Conservation (phyloP, 2,329 filamentous ascomycete genomes). For the Aschersonia sp. region DNA sequence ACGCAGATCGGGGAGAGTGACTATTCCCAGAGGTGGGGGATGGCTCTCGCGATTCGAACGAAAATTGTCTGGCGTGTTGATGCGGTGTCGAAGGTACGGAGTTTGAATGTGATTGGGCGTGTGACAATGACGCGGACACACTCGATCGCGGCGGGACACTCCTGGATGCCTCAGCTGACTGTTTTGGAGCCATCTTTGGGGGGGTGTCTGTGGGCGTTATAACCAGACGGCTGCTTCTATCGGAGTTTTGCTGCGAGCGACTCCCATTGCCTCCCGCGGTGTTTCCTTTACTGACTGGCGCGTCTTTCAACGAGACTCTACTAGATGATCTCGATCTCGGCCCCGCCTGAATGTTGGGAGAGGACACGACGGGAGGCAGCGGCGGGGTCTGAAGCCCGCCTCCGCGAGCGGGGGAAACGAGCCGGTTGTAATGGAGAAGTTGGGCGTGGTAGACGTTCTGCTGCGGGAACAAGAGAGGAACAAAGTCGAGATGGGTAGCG, state of each 20-base stretch:
- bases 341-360: constrained; percentile 40
- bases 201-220: constrained; percentile 43
- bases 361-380: constrained; percentile 38
- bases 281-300: constrained; percentile 27
- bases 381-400: constrained; percentile 42
- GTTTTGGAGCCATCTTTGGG: constrained; percentile 14
- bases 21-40: constrained; percentile 65
- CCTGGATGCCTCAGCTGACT: constrained; percentile 17
- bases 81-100: constrained; percentile 90
- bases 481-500: constrained; percentile 19
- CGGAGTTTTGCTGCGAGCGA: constrained; percentile 39
- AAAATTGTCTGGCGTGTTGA: constrained; percentile 72
- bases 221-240: constrained; percentile 49
- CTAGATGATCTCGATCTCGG: constrained; percentile 43
- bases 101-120: constrained; percentile 47
- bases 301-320: constrained; percentile 43
- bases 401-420: constrained; percentile 42
- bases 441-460: constrained; percentile 47
- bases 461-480: constrained; percentile 43
- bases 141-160: constrained; percentile 15
- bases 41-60: constrained; percentile 61
- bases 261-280: constrained; percentile 49
- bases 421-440: constrained; percentile 50
- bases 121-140: constrained; percentile 12
- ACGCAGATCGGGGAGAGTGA: constrained; percentile 79